Evolutionary conservation across 2,329 filamentous ascomycete species (phyloP).

Genomic region (Coniosporium tulheliwenetii): DNA sequence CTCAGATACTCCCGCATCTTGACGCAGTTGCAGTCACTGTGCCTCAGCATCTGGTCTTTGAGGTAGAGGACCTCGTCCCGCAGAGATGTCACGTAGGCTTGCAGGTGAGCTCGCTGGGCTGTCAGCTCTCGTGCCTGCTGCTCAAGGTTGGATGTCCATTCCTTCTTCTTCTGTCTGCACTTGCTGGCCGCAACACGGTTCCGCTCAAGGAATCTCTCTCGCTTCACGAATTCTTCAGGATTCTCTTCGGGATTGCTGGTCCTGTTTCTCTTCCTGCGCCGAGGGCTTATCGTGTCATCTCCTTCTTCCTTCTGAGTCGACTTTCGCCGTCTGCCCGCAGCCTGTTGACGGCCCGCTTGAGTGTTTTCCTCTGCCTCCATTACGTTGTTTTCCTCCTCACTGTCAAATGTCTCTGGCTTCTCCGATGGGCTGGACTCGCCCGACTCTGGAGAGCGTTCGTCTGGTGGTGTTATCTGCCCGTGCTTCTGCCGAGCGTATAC

Average conservation of each 20-base stretch:
- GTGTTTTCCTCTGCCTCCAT: background rate
- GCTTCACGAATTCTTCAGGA: conserved; percentile 22
- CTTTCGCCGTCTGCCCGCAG: conserved; percentile 1
- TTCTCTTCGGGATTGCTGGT: conserved; percentile 7
- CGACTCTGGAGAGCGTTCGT: conserved; percentile 10
- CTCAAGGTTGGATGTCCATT: conserved; percentile 9
- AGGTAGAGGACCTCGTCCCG: conserved; percentile 1
- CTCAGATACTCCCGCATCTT: conserved; percentile 2
- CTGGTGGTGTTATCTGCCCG: conserved; percentile 23
- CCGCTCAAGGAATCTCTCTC: conserved; percentile 47
- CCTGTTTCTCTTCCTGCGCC: conserved; percentile 3
- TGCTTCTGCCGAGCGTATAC: conserved; percentile 7
- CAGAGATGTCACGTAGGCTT: background rate
- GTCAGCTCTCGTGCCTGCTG: background rate
- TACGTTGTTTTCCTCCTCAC: background rate
- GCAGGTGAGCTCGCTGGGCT: background rate
- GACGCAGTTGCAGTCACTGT: background rate
- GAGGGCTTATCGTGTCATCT: conserved; percentile 1
- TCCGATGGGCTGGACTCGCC: conserved; percentile 1
- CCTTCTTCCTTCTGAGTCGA: conserved; percentile 1
- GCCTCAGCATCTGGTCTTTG: background rate
- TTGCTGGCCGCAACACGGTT: conserved; percentile 61
- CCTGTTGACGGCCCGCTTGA: background rate
- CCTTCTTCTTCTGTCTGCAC: conserved; percentile 55
- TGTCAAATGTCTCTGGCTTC: background rate